A percentile compares a stretch with the other conserved stretches of the same genome.
These are phyloP conservation scores for Verticillium isaacii DNA, from an alignment of 2,329 filamentous ascomycete genomes.

Conservation along the genomic window DNA sequence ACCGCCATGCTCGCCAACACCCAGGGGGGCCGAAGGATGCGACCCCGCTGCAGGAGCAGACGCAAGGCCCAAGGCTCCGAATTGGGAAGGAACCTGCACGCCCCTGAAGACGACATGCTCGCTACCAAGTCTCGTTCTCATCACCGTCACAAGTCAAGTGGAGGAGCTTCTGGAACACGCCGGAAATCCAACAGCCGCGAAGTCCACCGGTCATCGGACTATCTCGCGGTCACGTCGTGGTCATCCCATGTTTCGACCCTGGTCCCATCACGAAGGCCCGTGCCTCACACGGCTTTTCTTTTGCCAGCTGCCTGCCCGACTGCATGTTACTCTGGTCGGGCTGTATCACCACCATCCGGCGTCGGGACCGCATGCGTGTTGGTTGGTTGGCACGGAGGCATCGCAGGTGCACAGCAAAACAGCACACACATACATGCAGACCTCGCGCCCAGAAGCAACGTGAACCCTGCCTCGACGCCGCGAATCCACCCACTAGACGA, in stretches of 20 bases:
- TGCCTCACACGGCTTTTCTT: neutral
- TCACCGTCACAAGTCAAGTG: neutral
- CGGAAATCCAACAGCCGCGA: too few relatives aligned
- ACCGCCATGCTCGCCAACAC: neutral
- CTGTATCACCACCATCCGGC: too few relatives aligned
- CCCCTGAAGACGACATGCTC: neutral
- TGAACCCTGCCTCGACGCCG: neutral
- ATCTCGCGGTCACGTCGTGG: neutral
- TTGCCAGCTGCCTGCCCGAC: neutral
- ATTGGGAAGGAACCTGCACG: neutral
- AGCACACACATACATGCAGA: neutral
- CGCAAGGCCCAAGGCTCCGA: neutral
- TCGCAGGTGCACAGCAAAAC: too few relatives aligned
- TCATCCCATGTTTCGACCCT: neutral
- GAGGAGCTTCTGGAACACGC: neutral
- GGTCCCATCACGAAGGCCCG: neutral
- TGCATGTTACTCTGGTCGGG: too few relatives aligned
- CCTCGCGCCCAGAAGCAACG: neutral
- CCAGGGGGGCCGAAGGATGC: neutral
- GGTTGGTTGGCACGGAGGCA: too few relatives aligned
- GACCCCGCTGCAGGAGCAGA: neutral
- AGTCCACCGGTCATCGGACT: neutral
- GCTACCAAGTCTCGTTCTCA: neutral
- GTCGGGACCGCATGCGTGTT: neutral
- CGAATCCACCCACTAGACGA: neutral